A percentile compares a stretch with the other conserved stretches of the same genome.
Conservation (phyloP, 345 rosid genomes). For the Kandelia obovata region DNA sequence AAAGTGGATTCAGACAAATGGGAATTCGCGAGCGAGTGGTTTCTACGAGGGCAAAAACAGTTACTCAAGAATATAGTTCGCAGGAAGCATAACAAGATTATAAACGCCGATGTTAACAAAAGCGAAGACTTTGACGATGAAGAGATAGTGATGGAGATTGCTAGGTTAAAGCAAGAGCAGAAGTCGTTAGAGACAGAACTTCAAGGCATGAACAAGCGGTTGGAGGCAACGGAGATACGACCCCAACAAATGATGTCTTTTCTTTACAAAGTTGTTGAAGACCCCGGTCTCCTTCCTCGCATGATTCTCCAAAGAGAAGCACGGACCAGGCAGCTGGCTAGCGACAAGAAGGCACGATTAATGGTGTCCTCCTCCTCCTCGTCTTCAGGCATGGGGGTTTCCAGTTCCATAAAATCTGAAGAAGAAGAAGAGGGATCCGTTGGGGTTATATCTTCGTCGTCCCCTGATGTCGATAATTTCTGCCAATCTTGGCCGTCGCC, state of each 20-base stretch:
- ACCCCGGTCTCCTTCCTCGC: constrained; percentile 70
- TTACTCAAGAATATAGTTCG: constrained; percentile 24
- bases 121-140: constrained; percentile 52
- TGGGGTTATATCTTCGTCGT: constrained; percentile 37
- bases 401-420: constrained; percentile 53
- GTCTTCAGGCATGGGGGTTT: constrained; percentile 38
- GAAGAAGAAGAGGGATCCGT: constrained; percentile 41
- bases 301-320: constrained; percentile 56
- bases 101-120: background rate
- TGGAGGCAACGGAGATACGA: constrained; percentile 78
- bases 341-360: constrained; percentile 54
- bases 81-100: constrained; percentile 12
- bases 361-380: constrained; percentile 31
- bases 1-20: constrained; percentile 35
- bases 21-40: constrained; percentile 34
- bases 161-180: constrained; percentile 74
- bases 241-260: constrained; percentile 95
- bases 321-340: constrained; percentile 18
- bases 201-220: constrained; percentile 58
- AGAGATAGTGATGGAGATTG: constrained; percentile 61
- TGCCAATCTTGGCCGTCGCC: constrained; percentile 34
- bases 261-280: constrained; percentile 68
- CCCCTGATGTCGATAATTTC: constrained; percentile 25
- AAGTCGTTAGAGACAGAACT: constrained; percentile 55
- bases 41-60: constrained; percentile 25